Base-by-base conservation (phyloP, 179 eudicot species). In the Vitellaria paradoxa region DNA sequence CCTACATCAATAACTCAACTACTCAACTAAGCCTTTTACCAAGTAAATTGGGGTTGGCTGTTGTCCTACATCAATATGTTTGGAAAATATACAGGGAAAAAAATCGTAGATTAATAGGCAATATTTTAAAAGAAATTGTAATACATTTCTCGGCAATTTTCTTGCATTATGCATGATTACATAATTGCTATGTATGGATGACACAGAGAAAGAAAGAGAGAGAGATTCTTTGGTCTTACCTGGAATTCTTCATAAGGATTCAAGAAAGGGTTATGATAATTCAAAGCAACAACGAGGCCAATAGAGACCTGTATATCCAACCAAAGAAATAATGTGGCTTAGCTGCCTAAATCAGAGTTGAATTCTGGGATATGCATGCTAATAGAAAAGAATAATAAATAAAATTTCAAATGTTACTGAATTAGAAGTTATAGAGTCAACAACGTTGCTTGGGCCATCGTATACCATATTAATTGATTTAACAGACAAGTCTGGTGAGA, bases 221-320 rank as follows among this genome's bases (percentile, higher is more conserved):
- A 52, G 20, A 37, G 70, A 47, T 17, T 56, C 10, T 8, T 21
- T 68, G 66, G 24, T 6, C 30, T 60, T 85, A 96, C 99, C 98
- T 96, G 99, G 84, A 93, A 96, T 76, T 96, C 99, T 78, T 96
- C 99, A 37, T 90, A 96, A 49, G 98, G 98, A 80, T 82, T 96
- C 84, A 94, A 80, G 85, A 81, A 96, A 45, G 99, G 98, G 85
- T 96, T 96, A 50, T 84, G 87, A 85, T 96, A 96, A 81, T 96
- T 67, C 78, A 96, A 86, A 72, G 96, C 98, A 82, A 92, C 93
- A 71, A 96, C 99, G 73, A 93, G 87, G 55, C 99, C 99, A 82
- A 96, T 65, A 45, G 98, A 91, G 30, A 96, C 98, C 98, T 96
- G 86, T 81, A 81, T 47, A 68, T 67, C 66, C 72, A 70, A 17